phyloP scores from a whole-genome alignment of 2,329 filamentous ascomycete genomes.

The Neoascochyta sp. region DNA sequence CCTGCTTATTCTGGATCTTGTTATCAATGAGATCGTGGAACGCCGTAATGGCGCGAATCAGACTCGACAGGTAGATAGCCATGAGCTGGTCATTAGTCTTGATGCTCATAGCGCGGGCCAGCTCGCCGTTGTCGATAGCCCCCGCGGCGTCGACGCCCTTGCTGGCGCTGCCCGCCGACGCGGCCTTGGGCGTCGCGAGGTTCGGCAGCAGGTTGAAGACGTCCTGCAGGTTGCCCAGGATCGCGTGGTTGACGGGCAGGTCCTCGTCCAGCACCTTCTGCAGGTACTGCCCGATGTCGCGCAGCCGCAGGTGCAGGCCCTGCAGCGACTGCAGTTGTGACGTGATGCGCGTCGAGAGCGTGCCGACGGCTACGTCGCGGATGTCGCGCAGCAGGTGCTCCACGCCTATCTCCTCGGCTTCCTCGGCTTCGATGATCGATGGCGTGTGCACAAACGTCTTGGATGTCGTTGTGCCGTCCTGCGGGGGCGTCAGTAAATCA shows the following conservation, averaged over 20 bases:
- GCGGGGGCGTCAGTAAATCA: slow-evolving; percentile 1
- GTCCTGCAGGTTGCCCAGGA: slow-evolving; percentile 96
- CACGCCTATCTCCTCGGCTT: slow-evolving; percentile 97
- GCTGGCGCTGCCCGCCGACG: slow-evolving; percentile 45
- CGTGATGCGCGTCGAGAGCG: slow-evolving; percentile 91
- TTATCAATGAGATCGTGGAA: slow-evolving; percentile 99
- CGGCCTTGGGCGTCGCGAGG: slow-evolving; percentile 74
- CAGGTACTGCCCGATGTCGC: slow-evolving; percentile 92
- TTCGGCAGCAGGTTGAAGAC: slow-evolving; percentile 98
- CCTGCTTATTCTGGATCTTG: slow-evolving; percentile 98
- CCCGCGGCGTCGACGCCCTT: slow-evolving; percentile 48
- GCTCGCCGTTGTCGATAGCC: slow-evolving; percentile 67
- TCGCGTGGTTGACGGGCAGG: slow-evolving; percentile 93
- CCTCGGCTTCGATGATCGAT: slow-evolving; percentile 96
- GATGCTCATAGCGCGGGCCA: slow-evolving; percentile 94
- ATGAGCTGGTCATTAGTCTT: slow-evolving; percentile 99
- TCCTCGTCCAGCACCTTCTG: slow-evolving; percentile 93
- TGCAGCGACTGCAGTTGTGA: slow-evolving; percentile 97
- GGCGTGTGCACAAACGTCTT: slow-evolving; percentile 99
- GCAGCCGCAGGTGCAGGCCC: slow-evolving; percentile 87
- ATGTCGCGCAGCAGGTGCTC: slow-evolving; percentile 98
- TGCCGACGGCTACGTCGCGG: slow-evolving; percentile 94
- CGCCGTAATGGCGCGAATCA: slow-evolving; percentile 95
- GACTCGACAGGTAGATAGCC: slow-evolving; percentile 93
- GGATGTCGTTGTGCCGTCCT: slow-evolving; percentile 95